Conservation (phyloP, 768 basidiomycete genomes). For the Chiua virens region DNA sequence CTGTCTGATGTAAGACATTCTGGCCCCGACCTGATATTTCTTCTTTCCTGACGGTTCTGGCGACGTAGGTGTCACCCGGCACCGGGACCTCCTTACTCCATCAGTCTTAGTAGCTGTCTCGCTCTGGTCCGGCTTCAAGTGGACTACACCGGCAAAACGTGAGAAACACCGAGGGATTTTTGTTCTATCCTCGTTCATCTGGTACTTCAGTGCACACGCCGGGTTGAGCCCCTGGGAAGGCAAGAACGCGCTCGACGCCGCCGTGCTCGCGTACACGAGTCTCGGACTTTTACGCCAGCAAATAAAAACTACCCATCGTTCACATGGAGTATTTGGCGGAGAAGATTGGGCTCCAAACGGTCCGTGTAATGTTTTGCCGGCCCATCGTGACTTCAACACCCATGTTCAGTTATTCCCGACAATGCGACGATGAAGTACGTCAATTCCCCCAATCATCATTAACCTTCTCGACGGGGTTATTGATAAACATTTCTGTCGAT, state of each 20-base stretch:
- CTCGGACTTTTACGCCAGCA: constrained; percentile 83
- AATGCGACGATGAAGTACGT: constrained; percentile 69
- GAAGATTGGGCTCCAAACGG: constrained; percentile 75
- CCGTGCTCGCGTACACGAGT: constrained; percentile 80
- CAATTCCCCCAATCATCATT: background rate
- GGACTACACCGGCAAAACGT: constrained; percentile 78
- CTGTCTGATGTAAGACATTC: constrained; percentile 62
- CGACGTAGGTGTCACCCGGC: constrained; percentile 73
- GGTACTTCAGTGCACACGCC: constrained; percentile 64
- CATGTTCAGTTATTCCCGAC: constrained; percentile 71
- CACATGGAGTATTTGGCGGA: constrained; percentile 79
- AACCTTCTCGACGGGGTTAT: background rate
- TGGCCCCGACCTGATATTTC: background rate
- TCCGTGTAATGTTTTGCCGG: constrained; percentile 33
- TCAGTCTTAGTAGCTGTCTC: constrained; percentile 63
- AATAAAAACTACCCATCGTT: constrained; percentile 69
- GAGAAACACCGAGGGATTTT: constrained; percentile 11
- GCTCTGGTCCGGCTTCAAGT: constrained; percentile 60
- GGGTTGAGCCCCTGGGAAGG: constrained; percentile 85
- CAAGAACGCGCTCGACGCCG: constrained; percentile 80
- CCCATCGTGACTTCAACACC: background rate
- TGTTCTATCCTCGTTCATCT: background rate
- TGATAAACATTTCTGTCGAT: background rate
- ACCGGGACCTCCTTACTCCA: constrained; percentile 68
- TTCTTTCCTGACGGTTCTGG: background rate